A percentile compares a stretch with the other conserved stretches of the same genome.
These are phyloP conservation scores for Ustilago xerochloae DNA, from an alignment of 1,284 basidiomycete genomes.

Conservation along the genomic window DNA sequence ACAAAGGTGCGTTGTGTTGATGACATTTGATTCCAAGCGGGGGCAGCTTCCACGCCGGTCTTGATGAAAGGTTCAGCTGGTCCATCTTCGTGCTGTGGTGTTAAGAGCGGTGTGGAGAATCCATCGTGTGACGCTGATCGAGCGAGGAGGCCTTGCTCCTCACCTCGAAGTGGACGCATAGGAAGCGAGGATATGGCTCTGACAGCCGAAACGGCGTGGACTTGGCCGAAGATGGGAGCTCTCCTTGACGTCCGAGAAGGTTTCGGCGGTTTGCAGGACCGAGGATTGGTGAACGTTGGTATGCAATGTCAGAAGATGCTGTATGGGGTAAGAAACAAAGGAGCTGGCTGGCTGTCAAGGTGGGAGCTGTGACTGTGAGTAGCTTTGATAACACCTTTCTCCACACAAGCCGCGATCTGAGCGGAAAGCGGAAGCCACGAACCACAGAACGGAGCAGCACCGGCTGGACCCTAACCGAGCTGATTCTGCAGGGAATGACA, in stretches of 20 bases:
- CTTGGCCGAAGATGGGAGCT: slow-evolving; percentile 4
- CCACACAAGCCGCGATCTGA: slow-evolving; percentile 1
- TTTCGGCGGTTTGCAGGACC: too few species aligned
- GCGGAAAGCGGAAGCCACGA: too few species aligned
- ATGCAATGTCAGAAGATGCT: too few species aligned
- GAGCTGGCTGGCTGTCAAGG: neutral
- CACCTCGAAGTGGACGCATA: slow-evolving; percentile 39
- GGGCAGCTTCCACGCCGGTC: slow-evolving; percentile 47
- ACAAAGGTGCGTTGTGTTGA: slow-evolving; percentile 21
- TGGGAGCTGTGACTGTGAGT: neutral
- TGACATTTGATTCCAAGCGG: slow-evolving; percentile 41
- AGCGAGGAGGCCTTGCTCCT: slow-evolving; percentile 44
- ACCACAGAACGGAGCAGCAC: too few species aligned
- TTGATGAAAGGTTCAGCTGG: slow-evolving; percentile 39
- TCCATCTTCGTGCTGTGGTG: slow-evolving; percentile 24
- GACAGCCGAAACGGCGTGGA: slow-evolving; percentile 1
- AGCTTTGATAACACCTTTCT: neutral
- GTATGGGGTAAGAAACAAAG: too few species aligned
- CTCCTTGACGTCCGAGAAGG: too few species aligned
- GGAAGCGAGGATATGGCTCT: slow-evolving; percentile 32
- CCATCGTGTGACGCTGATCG: slow-evolving; percentile 27
- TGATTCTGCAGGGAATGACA: neutral
- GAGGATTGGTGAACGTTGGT: too few species aligned
- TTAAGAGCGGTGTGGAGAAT: slow-evolving; percentile 12
- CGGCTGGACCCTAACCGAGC: slow-evolving; percentile 4